Percentiles rank a stretch among this genome's conserved stretches.
These are phyloP conservation scores for Nitzschia inconspicua DNA, from an alignment of 108 stramenopile genomes.

Conservation along the genomic window DNA sequence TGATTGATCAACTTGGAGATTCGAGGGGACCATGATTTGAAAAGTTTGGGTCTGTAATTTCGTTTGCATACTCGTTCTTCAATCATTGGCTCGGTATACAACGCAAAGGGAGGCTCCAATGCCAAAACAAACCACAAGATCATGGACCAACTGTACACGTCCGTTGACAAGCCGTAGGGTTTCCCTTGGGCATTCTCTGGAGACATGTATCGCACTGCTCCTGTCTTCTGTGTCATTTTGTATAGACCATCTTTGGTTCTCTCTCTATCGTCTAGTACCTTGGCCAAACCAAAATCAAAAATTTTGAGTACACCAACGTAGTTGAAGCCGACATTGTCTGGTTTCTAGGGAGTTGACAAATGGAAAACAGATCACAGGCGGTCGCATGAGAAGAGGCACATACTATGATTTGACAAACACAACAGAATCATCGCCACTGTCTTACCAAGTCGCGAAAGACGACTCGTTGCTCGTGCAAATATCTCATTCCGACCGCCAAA, in stretches of 20 bases:
- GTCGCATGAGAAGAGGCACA: too few species aligned
- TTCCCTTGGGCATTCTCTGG: conserved; percentile 61
- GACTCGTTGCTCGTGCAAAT: conserved; percentile 35
- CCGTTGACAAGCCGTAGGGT: conserved; percentile 64
- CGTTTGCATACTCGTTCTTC: conserved; percentile 49
- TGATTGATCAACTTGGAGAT: conserved; percentile 50
- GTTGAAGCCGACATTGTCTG: conserved; percentile 52
- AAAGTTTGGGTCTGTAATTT: conserved; percentile 50
- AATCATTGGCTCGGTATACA: conserved; percentile 40
- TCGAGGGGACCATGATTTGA: conserved; percentile 58
- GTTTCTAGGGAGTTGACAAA: conserved; percentile 33
- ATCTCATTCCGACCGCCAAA: conserved; percentile 36
- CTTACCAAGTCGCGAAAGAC: conserved; percentile 55
- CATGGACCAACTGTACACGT: conserved; percentile 73
- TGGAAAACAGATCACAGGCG: too few species aligned
- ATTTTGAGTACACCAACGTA: conserved; percentile 30
- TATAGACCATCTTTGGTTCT: conserved; percentile 35
- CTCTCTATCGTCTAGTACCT: conserved; percentile 47
- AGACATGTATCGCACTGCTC: conserved; percentile 62
- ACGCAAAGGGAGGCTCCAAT: conserved; percentile 66
- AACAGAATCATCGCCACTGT: neutral
- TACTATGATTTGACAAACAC: neutral
- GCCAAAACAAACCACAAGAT: conserved; percentile 68
- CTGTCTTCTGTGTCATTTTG: conserved; percentile 64
- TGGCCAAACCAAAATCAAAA: conserved; percentile 73